Percentiles rank a stretch among this genome's conserved stretches.
Conservation (phyloP, 2,329 filamentous ascomycete genomes). For the Fusarium nodosum region DNA sequence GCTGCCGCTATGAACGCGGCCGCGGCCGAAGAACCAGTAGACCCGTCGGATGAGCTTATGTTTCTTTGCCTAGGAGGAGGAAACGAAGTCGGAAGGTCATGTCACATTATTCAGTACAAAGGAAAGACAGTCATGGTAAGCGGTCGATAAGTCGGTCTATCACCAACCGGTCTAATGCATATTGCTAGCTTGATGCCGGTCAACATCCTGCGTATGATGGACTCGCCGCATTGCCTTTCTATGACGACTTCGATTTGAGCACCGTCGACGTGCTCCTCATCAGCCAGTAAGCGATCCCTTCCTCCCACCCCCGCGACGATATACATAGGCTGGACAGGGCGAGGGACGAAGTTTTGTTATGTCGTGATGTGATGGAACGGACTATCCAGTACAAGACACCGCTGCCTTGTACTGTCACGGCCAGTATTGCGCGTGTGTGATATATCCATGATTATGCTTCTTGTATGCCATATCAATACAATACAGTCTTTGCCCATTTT, state of each 20-base stretch:
- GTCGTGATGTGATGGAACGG: conserved; percentile 47
- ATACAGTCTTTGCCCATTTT: conserved; percentile 51
- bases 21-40: conserved; percentile 84
- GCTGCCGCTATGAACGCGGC: conserved; percentile 78
- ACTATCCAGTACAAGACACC: conserved; percentile 10
- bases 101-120: conserved; percentile 99
- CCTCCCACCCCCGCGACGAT: conserved; percentile 39
- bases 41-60: conserved; percentile 93
- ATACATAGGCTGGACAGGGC: conserved; percentile 49
- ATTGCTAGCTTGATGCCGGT: conserved; percentile 86
- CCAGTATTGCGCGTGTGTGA: conserved; percentile 45
- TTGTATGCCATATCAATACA: conserved; percentile 58
- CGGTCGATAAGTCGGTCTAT: conserved; percentile 11
- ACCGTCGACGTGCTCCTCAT: conserved; percentile 97
- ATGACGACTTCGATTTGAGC: conserved; percentile 97
- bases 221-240: conserved; percentile 92
- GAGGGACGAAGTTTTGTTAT: conserved; percentile 48
- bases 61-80: conserved; percentile 95
- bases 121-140: conserved; percentile 97
- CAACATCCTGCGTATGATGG: conserved; percentile 98
- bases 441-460: conserved; percentile 47
- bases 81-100: conserved; percentile 96
- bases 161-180: conserved; percentile 39
- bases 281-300: conserved; percentile 85
- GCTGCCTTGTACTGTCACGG: conserved; percentile 8